Conservation (phyloP, 176 grass and related monocot species). For the Cymbopogon citratus region DNA sequence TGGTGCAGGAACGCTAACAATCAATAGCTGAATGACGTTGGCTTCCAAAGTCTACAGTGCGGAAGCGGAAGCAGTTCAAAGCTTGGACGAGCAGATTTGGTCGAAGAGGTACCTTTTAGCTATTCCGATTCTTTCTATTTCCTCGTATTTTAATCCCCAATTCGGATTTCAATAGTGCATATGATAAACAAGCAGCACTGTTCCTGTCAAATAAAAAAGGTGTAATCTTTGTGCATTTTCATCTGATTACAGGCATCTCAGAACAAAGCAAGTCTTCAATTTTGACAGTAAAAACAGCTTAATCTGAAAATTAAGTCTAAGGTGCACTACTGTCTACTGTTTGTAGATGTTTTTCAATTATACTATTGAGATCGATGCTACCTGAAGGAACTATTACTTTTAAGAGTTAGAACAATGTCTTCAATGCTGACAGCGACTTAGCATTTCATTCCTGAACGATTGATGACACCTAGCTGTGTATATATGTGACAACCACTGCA, state of each 20-base stretch:
- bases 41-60: no score
- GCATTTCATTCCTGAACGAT: not conserved
- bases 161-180: not conserved
- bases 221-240: conserved; percentile 3
- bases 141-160: conserved; percentile 9
- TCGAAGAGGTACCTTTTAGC: conserved; percentile 43
- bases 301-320: not conserved
- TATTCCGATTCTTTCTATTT: not conserved
- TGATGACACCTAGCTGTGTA: not conserved
- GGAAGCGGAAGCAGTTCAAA: conserved; percentile 18
- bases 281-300: not conserved
- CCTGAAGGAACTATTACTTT: not conserved
- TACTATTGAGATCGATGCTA: not conserved
- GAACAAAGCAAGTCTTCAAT: not conserved
- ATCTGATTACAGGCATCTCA: not conserved
- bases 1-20: no score
- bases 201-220: not conserved
- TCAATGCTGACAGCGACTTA: not conserved
- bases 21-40: no score
- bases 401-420: not conserved
- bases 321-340: not conserved
- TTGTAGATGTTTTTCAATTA: not conserved
- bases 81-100: conserved; percentile 53
- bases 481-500: not conserved
- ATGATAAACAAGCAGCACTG: not conserved